These are phyloP conservation scores for Fusarium siculi DNA, from an alignment of 2,329 filamentous ascomycete genomes.

Conservation along the genomic window DNA sequence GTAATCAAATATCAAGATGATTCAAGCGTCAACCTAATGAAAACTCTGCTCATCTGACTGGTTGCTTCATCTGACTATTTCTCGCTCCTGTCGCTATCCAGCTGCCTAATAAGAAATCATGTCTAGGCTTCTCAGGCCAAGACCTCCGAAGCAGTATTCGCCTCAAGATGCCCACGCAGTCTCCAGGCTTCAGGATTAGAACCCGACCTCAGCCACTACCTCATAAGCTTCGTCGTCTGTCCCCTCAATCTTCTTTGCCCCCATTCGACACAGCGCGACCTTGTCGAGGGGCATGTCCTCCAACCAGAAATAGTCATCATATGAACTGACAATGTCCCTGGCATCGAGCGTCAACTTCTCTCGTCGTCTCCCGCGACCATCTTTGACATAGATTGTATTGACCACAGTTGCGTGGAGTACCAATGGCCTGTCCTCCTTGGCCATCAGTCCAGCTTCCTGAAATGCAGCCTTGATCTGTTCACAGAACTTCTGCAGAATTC, in stretches of 20 bases:
- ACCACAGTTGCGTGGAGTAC: conserved; percentile 86
- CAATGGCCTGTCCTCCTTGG: conserved; percentile 69
- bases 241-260: conserved; percentile 73
- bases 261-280: conserved; percentile 88
- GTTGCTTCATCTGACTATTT: background rate
- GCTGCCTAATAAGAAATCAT: background rate
- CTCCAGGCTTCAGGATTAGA: conserved; percentile 45
- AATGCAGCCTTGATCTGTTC: conserved; percentile 66
- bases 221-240: conserved; percentile 65
- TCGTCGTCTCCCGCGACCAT: conserved; percentile 34
- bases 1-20: background rate
- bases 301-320: conserved; percentile 77
- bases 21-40: background rate
- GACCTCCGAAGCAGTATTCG: background rate
- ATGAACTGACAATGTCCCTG: conserved; percentile 65
- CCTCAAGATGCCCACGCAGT: background rate
- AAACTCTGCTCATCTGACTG: background rate
- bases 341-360: conserved; percentile 64
- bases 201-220: conserved; percentile 60
- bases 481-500: conserved; percentile 67
- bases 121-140: background rate
- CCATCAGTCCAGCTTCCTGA: conserved; percentile 64
- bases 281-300: conserved; percentile 72
- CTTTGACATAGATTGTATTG: conserved; percentile 82
- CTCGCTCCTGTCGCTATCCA: background rate